phyloP scores from a whole-genome alignment of 495 filamentous ascomycete genomes.

The Neurospora sublineolata region DNA sequence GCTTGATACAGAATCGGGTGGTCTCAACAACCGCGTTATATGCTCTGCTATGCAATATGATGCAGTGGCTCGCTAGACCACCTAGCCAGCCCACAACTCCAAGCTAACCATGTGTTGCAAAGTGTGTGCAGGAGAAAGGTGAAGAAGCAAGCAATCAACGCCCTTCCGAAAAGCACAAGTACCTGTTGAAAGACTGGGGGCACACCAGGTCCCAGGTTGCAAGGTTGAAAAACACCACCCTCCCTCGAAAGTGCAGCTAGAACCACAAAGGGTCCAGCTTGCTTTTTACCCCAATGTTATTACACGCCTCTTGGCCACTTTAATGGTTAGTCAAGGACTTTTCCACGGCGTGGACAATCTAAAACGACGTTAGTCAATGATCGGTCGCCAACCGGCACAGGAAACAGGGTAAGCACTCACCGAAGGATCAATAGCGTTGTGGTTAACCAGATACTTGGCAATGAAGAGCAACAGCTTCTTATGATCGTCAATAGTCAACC shows the following conservation, averaged over 20 bases:
- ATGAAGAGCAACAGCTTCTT: conserved; percentile 77
- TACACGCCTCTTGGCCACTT: neutral
- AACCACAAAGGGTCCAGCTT: neutral
- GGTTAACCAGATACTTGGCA: conserved; percentile 75
- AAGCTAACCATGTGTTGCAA: neutral
- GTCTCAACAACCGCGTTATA: neutral
- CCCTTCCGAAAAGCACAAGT: neutral
- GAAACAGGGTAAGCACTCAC: neutral
- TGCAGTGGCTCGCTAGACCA: neutral
- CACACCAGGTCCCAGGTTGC: neutral
- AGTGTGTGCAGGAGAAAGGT: neutral
- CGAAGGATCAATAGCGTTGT: conserved; percentile 37
- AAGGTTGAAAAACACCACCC: neutral
- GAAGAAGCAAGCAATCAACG: neutral
- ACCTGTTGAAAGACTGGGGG: neutral
- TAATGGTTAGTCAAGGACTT: neutral
- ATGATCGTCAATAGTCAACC: conserved; percentile 73
- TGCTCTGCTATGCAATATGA: neutral
- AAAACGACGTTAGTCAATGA: neutral
- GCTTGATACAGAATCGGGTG: neutral
- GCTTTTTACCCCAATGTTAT: neutral
- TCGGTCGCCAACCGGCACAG: neutral
- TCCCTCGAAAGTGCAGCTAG: neutral
- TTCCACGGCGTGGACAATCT: conserved; percentile 6
- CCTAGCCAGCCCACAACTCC: neutral